phyloP scores from a whole-genome alignment of 768 basidiomycete species.

The Polyporus arcularius region DNA sequence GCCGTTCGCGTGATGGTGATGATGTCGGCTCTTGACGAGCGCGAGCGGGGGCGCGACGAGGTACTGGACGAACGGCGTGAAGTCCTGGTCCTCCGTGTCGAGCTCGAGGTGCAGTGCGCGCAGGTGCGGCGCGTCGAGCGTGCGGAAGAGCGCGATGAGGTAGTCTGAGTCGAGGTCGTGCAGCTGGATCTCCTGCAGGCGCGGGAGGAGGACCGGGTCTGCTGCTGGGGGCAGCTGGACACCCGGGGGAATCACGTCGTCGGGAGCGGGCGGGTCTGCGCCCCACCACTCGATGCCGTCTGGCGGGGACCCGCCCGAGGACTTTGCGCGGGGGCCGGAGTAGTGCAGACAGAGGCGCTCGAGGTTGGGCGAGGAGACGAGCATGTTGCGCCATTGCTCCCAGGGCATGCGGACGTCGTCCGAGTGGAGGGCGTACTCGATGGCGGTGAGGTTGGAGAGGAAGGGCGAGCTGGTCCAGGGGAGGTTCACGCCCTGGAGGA shows the following conservation, averaged over 20 bases:
- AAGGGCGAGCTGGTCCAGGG: constrained; percentile 61
- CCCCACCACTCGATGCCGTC: constrained; percentile 34
- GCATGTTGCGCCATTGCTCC: constrained; percentile 53
- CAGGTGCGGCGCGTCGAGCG: constrained; percentile 48
- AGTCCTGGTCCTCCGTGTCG: constrained; percentile 46
- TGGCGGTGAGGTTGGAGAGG: constrained; percentile 47
- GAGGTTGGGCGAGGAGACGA: constrained; percentile 50
- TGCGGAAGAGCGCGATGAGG: constrained; percentile 46
- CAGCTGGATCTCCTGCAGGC: constrained; percentile 49
- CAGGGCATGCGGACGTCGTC: constrained; percentile 60
- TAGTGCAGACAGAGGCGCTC: constrained; percentile 54
- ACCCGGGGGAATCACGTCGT: constrained; percentile 28
- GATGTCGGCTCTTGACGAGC: background rate
- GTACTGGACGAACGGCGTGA: constrained; percentile 42
- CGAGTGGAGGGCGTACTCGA: constrained; percentile 63
- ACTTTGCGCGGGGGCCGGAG: constrained; percentile 48
- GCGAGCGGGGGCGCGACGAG: constrained; percentile 19
- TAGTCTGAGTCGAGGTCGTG: constrained; percentile 60
- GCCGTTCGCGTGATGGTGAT: background rate
- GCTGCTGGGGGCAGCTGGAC: constrained; percentile 47
- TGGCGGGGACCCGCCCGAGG: constrained; percentile 23
- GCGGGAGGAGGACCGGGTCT: constrained; percentile 24
- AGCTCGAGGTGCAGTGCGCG: constrained; percentile 49
- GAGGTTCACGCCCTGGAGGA: constrained; percentile 66
- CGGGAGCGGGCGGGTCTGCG: constrained; percentile 34